Percentiles rank a stretch among this genome's conserved stretches.
phyloP scores from a whole-genome alignment of 306 rosid genomes.

The Calophaca sinica region DNA sequence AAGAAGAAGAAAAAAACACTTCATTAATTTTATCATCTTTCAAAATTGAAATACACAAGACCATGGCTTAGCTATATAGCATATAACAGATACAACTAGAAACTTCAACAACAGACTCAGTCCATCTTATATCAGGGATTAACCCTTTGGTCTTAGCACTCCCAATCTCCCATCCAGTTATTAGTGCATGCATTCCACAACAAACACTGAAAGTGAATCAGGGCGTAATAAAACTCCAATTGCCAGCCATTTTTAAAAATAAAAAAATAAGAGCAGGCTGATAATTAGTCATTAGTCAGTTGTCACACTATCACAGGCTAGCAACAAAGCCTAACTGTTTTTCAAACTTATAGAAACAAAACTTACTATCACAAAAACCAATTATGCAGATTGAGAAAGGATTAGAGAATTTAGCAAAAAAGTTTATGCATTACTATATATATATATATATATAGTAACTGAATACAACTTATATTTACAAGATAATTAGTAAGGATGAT shows the following conservation, averaged over 20 bases:
- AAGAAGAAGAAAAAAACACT: neutral
- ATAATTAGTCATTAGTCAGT: too few relatives aligned
- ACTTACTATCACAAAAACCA: constrained; percentile 4
- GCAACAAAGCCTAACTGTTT: neutral
- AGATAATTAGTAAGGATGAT: too few relatives aligned
- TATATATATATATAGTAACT: too few relatives aligned
- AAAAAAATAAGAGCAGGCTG: too few relatives aligned
- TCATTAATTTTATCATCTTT: neutral
- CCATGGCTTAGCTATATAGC: neutral
- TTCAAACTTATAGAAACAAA: constrained; percentile 7
- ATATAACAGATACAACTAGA: neutral
- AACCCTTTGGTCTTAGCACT: too few relatives aligned
- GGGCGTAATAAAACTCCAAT: too few relatives aligned
- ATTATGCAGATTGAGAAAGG: neutral
- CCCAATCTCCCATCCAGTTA: neutral
- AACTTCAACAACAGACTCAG: constrained; percentile 29
- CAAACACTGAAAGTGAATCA: too few relatives aligned
- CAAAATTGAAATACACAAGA: constrained; percentile 34
- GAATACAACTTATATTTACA: too few relatives aligned
- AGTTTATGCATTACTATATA: too few relatives aligned
- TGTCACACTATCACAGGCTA: neutral
- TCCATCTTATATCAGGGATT: neutral
- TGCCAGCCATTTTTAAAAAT: too few relatives aligned
- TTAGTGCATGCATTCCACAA: neutral
- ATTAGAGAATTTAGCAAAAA: neutral